phyloP scores from a whole-genome alignment of 768 basidiomycete genomes.

The Trametes gibbosa region DNA sequence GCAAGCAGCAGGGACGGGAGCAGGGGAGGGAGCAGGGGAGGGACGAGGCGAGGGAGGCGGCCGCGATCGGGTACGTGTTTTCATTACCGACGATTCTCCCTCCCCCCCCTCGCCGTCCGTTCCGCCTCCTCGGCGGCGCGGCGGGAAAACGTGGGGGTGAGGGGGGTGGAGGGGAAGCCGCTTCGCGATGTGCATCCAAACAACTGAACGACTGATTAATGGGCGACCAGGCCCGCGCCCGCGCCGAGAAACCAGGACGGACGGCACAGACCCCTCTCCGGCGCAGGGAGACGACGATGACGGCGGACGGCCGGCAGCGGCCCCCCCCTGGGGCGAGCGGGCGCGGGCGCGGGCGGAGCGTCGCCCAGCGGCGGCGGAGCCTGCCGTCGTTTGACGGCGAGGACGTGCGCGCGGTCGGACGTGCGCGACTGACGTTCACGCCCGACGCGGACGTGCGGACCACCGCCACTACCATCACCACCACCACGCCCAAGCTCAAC shows the following conservation, averaged over 20 bases:
- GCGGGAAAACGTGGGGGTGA: constrained; percentile 3
- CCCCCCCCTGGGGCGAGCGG: constrained; percentile 1
- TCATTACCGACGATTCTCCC: constrained; percentile 19
- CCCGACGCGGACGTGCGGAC: constrained; percentile 17
- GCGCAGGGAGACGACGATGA: constrained; percentile 48
- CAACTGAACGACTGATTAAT: constrained; percentile 12
- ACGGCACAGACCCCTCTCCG: constrained; percentile 30
- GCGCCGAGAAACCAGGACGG: neutral
- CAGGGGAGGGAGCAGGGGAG: neutral
- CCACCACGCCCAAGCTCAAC: neutral
- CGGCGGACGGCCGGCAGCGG: constrained; percentile 40
- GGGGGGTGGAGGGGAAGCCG: too few species aligned
- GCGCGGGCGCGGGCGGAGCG: neutral
- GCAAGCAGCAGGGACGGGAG: neutral
- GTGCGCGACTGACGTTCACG: constrained; percentile 22
- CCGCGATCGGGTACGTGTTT: constrained; percentile 10
- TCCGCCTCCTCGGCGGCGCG: constrained; percentile 2
- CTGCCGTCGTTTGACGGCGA: constrained; percentile 2
- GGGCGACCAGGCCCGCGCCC: constrained; percentile 1
- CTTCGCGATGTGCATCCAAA: too few species aligned
- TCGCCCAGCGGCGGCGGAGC: constrained; percentile 8
- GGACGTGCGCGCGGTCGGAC: constrained; percentile 25
- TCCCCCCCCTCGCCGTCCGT: too few species aligned
- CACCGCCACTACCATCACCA: constrained; percentile 8
- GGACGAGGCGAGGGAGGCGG: neutral